Conservation (phyloP, 1,139 yeast genomes). For the Suhomyces yuchorum region DNA sequence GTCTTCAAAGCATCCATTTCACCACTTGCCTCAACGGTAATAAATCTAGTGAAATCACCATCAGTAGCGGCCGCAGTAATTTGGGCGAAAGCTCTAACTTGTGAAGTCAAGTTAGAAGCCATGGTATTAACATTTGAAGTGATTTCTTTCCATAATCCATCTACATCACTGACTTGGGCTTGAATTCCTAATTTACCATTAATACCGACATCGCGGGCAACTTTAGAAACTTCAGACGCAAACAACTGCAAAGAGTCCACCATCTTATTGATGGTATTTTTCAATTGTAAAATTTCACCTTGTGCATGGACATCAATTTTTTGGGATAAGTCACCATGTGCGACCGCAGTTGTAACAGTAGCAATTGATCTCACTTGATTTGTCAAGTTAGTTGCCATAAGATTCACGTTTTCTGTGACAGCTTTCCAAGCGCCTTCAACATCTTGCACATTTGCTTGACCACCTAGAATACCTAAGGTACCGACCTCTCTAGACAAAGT, state of each 20-base stretch:
- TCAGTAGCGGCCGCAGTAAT: slow-evolving; percentile 93
- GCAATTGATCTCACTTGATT: slow-evolving; percentile 90
- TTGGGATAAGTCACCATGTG: slow-evolving; percentile 86
- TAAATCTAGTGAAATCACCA: slow-evolving; percentile 87
- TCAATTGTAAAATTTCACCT: slow-evolving; percentile 78
- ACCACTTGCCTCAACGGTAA: slow-evolving; percentile 89
- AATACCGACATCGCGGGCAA: slow-evolving; percentile 90
- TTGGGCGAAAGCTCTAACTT: slow-evolving; percentile 91
- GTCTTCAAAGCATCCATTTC: slow-evolving; percentile 94
- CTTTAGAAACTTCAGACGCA: slow-evolving; percentile 86
- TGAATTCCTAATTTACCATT: slow-evolving; percentile 91
- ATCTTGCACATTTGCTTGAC: slow-evolving; percentile 89
- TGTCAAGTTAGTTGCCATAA: slow-evolving; percentile 87
- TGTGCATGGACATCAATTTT: slow-evolving; percentile 89
- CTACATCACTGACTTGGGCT: slow-evolving; percentile 88
- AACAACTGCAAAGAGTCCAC: slow-evolving; percentile 87
- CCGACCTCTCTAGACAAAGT: slow-evolving; percentile 88
- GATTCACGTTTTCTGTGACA: slow-evolving; percentile 83
- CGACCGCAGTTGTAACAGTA: slow-evolving; percentile 89
- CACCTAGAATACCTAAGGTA: slow-evolving; percentile 85
- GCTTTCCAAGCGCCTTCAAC: slow-evolving; percentile 96
- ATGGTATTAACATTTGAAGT: slow-evolving; percentile 91
- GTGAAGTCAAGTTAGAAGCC: slow-evolving; percentile 90
- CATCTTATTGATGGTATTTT: slow-evolving; percentile 84
- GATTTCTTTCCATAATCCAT: slow-evolving; percentile 89